Evolutionary conservation across 805 yeast species (phyloP).

Genomic region (Debaryomyces maramus): DNA sequence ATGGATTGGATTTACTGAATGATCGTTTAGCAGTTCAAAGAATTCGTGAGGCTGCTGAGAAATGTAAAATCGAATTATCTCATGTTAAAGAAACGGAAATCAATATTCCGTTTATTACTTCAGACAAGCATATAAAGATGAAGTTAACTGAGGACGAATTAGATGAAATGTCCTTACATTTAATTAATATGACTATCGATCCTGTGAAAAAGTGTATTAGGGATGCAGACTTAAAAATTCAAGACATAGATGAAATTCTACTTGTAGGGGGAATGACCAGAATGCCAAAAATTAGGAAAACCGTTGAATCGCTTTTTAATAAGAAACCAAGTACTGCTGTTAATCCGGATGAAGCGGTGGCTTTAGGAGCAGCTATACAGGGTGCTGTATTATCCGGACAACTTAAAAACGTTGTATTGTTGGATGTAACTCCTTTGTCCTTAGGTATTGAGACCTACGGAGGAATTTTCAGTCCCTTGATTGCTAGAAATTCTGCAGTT

Average conservation of each 20-base stretch:
- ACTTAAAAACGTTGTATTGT: slow-evolving; percentile 69
- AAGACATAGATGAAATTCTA: slow-evolving; percentile 71
- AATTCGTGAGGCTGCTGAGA: slow-evolving; percentile 77
- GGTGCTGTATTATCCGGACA: slow-evolving; percentile 86
- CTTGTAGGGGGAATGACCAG: slow-evolving; percentile 89
- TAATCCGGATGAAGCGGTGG: slow-evolving; percentile 93
- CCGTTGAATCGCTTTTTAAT: slow-evolving; percentile 59
- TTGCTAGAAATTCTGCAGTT: slow-evolving; percentile 74
- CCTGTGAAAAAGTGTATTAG: slow-evolving; percentile 74
- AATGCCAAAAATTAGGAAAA: slow-evolving; percentile 75
- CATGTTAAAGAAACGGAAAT: slow-evolving; percentile 62
- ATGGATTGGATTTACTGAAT: slow-evolving; percentile 48
- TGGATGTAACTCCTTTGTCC: slow-evolving; percentile 83
- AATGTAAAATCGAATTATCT: slow-evolving; percentile 71
- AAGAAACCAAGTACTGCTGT: slow-evolving; percentile 70
- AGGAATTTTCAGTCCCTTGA: slow-evolving; percentile 76
- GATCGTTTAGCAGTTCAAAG: slow-evolving; percentile 68
- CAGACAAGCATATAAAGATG: slow-evolving; percentile 59
- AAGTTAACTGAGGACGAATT: slow-evolving; percentile 64
- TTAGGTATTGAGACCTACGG: slow-evolving; percentile 85
- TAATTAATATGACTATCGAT: slow-evolving; percentile 65
- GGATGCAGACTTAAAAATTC: slow-evolving; percentile 67
- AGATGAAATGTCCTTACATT: slow-evolving; percentile 63
- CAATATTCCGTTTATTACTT: slow-evolving; percentile 67
- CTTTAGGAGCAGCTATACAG: slow-evolving; percentile 87